Evolutionary conservation across 1,139 yeast genomes (phyloP).

Genomic region (Hyphopichia buzzinii): DNA sequence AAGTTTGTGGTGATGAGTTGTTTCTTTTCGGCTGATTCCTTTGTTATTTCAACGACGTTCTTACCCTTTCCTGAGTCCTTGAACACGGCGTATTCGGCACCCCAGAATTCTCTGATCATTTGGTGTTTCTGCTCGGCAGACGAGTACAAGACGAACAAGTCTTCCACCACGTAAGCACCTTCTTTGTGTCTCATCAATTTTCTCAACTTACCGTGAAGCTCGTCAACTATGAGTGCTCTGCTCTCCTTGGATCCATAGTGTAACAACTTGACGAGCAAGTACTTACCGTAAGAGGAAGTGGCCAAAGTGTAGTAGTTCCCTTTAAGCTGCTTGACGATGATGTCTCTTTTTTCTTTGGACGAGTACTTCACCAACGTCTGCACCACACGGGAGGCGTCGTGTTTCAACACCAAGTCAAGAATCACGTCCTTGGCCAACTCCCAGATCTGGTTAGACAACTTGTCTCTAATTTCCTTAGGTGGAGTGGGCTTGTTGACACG

Average conservation of each 20-base stretch:
- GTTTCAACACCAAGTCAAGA: constrained; percentile 85
- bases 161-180: constrained; percentile 99
- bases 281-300: constrained; percentile 91
- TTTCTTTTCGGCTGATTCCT: constrained; percentile 78
- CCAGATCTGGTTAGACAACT: constrained; percentile 85
- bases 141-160: constrained; percentile 81
- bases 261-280: constrained; percentile 79
- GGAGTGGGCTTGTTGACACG: constrained; percentile 84
- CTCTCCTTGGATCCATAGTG: constrained; percentile 89
- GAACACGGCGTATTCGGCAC: constrained; percentile 92
- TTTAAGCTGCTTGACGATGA: constrained; percentile 65
- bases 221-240: constrained; percentile 71
- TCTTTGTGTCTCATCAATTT: constrained; percentile 95
- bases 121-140: constrained; percentile 82
- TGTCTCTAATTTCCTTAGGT: constrained; percentile 74
- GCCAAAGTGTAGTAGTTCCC: constrained; percentile 82
- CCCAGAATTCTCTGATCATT: constrained; percentile 95
- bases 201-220: constrained; percentile 85
- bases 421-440: constrained; percentile 71
- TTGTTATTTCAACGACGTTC: constrained; percentile 63
- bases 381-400: constrained; percentile 94
- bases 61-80: constrained; percentile 69
- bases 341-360: constrained; percentile 73
- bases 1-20: constrained; percentile 74
- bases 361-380: constrained; percentile 91